These are phyloP conservation scores for Chlorella sorokiniana DNA, from an alignment of 139 green algal species.

Conservation along the genomic window DNA sequence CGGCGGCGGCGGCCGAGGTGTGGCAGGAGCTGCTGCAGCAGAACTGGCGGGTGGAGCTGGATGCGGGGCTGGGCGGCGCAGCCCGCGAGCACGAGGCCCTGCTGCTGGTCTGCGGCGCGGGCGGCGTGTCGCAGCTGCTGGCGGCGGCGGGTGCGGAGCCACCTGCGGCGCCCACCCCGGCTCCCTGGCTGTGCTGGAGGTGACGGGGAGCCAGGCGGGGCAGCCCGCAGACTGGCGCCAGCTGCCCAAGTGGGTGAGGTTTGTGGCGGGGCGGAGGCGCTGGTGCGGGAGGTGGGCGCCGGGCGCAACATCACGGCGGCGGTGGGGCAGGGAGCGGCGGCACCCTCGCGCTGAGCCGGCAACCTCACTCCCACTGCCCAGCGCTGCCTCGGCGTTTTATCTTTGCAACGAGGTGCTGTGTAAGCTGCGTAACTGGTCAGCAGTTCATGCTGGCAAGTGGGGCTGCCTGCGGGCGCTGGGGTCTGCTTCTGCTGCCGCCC, in stretches of 20 bases:
- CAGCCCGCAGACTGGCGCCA: slow-evolving; percentile 5
- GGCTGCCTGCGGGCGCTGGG: neutral
- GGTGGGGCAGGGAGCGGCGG: too few species aligned
- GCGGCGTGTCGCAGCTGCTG: slow-evolving; percentile 7
- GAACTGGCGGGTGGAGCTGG: slow-evolving; percentile 34
- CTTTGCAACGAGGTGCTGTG: neutral
- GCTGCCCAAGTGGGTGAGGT: slow-evolving; percentile 3
- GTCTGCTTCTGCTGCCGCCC: neutral
- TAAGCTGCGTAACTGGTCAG: neutral
- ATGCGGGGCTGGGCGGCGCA: slow-evolving; percentile 14
- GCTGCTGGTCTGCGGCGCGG: slow-evolving; percentile 1
- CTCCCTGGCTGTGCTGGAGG: neutral
- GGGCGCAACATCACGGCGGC: neutral
- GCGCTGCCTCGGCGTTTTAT: too few species aligned
- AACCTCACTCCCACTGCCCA: too few species aligned
- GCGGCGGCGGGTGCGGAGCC: neutral
- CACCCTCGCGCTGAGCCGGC: too few species aligned
- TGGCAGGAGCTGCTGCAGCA: slow-evolving; percentile 27
- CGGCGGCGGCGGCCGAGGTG: neutral
- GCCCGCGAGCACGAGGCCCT: neutral
- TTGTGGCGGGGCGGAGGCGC: neutral
- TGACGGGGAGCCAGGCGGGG: slow-evolving; percentile 16
- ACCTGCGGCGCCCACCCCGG: neutral
- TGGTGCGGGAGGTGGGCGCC: neutral
- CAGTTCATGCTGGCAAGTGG: neutral